Conservation (phyloP, 345 rosid species). For the Pistacia integerrima region DNA sequence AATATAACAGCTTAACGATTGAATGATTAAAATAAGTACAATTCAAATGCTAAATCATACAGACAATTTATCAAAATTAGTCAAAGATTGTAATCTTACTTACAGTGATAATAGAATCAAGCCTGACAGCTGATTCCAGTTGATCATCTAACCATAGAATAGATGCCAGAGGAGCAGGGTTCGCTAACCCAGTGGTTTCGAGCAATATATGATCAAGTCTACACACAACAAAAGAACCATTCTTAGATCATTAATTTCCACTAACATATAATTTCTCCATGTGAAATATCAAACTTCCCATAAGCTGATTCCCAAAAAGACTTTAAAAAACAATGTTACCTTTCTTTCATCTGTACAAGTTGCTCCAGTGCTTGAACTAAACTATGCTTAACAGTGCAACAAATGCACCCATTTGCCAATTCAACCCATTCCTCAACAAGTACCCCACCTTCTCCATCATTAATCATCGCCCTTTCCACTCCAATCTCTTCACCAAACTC, state of each 20-base stretch:
- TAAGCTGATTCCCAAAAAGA: not conserved
- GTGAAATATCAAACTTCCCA: not conserved
- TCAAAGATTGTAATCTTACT: slow-evolving; percentile 22
- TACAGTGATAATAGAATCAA: slow-evolving; percentile 89
- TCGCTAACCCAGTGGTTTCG: slow-evolving; percentile 98
- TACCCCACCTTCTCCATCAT: slow-evolving; percentile 84
- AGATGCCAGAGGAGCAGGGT: slow-evolving; percentile 93
- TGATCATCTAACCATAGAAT: slow-evolving; percentile 97
- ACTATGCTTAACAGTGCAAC: slow-evolving; percentile 93
- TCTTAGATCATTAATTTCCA: slow-evolving; percentile 3
- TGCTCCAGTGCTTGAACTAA: slow-evolving; percentile 95
- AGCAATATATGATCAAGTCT: slow-evolving; percentile 93
- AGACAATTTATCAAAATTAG: not conserved
- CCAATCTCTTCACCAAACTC: slow-evolving; percentile 98
- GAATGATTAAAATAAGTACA: not conserved
- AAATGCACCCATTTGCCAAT: slow-evolving; percentile 86
- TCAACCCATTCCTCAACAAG: slow-evolving; percentile 98
- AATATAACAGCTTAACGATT: not conserved
- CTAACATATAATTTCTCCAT: not conserved
- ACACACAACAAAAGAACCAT: slow-evolving; percentile 18
- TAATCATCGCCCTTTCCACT: slow-evolving; percentile 97
- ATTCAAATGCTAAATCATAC: not conserved
- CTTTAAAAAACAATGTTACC: slow-evolving; percentile 31
- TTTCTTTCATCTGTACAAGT: slow-evolving; percentile 79
- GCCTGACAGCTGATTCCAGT: slow-evolving; percentile 84